Conservation (phyloP, 2,329 filamentous ascomycete genomes). For the Huntiella decipiens region DNA sequence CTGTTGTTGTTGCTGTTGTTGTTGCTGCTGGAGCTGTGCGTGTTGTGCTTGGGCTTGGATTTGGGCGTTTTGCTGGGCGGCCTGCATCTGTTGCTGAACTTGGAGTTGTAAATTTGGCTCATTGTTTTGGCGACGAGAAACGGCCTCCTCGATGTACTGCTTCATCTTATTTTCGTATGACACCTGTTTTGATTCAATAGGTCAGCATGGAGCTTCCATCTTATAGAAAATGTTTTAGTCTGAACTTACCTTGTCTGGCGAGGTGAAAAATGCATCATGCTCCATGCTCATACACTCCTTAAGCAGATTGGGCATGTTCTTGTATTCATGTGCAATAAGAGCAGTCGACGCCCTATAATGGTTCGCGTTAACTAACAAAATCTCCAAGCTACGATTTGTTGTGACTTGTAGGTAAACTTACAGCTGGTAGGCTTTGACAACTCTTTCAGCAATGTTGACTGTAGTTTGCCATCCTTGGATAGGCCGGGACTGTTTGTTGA, state of each 20-base stretch:
- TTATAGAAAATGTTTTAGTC: neutral
- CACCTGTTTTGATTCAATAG: conserved; percentile 19
- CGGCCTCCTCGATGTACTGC: conserved; percentile 28
- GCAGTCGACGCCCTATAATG: neutral
- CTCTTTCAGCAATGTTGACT: conserved; percentile 21
- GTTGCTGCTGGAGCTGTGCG: conserved; percentile 18
- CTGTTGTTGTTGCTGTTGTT: conserved; percentile 16
- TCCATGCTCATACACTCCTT: conserved; percentile 27
- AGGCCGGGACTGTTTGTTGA: conserved; percentile 19
- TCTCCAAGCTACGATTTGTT: neutral
- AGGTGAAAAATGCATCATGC: conserved; percentile 26
- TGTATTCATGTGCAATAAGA: neutral
- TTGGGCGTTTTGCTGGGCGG: conserved; percentile 12
- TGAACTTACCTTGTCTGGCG: conserved; percentile 27
- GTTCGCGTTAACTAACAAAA: neutral
- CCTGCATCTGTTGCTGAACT: conserved; percentile 1
- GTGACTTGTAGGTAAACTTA: conserved; percentile 15
- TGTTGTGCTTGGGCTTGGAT: conserved; percentile 12
- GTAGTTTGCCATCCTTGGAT: conserved; percentile 23
- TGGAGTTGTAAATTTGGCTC: conserved; percentile 23
- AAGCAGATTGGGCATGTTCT: neutral
- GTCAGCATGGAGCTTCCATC: neutral
- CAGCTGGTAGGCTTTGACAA: conserved; percentile 25
- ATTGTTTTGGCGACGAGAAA: conserved; percentile 30
- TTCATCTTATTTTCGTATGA: conserved; percentile 31